phyloP scores from a whole-genome alignment of 176 grass and related monocot species.

The Oropetium thomaeum region DNA sequence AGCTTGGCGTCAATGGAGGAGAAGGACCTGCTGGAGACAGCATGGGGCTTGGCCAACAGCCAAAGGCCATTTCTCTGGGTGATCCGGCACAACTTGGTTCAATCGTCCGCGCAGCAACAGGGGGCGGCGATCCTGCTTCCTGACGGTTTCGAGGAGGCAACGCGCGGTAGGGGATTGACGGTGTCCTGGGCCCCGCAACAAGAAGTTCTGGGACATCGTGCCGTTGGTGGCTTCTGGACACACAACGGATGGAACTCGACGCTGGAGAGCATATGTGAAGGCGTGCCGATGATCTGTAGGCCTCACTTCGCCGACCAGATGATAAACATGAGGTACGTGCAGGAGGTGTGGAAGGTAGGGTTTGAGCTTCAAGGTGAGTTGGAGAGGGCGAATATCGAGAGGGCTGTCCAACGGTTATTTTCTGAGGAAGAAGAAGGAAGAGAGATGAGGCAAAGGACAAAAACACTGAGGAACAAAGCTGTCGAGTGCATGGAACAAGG shows the following conservation, averaged over 20 bases:
- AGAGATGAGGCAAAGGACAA: conserved; percentile 11
- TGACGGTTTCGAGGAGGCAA: conserved; percentile 10
- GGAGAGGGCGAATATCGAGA: not conserved
- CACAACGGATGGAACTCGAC: conserved; percentile 50
- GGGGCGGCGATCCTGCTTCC: too few relatives aligned
- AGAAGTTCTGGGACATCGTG: conserved; percentile 18
- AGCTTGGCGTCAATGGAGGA: conserved; percentile 23
- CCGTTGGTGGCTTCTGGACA: conserved; percentile 43
- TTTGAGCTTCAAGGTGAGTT: conserved; percentile 21
- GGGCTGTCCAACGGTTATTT: not conserved
- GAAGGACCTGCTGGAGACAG: conserved; percentile 8
- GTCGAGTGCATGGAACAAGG: not conserved
- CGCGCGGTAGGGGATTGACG: conserved; percentile 10
- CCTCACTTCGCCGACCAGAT: conserved; percentile 40
- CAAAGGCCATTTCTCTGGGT: conserved; percentile 29
- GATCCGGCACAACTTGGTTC: conserved; percentile 4
- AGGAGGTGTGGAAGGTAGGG: conserved; percentile 43
- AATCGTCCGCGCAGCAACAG: not conserved
- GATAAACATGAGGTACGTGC: conserved; percentile 39
- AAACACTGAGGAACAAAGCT: not conserved
- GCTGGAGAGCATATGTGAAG: conserved; percentile 38
- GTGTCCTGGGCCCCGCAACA: conserved; percentile 38
- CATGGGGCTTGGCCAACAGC: conserved; percentile 36
- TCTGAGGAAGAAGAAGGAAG: conserved; percentile 20
- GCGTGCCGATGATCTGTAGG: conserved; percentile 42